These are phyloP conservation scores for Takashimella tepidaria DNA, from an alignment of 1,284 basidiomycete species.

Conservation along the genomic window DNA sequence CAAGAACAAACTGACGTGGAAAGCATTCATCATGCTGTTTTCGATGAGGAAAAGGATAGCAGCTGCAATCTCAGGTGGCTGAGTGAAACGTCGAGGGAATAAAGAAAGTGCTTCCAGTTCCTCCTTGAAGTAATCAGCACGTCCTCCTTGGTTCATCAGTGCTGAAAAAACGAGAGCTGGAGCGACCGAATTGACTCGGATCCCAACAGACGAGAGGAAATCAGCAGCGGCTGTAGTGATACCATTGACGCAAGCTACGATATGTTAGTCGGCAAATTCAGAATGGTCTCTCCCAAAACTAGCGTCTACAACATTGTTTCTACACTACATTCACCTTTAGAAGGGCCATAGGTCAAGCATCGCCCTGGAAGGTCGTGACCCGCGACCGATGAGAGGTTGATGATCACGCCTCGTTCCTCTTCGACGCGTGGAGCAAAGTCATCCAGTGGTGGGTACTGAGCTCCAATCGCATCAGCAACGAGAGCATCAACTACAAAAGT, in stretches of 20 bases:
- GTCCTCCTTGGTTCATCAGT: constrained; percentile 8
- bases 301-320: too few species aligned
- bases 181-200: constrained; percentile 20
- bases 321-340: constrained; percentile 19
- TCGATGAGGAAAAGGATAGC: constrained; percentile 21
- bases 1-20: constrained; percentile 19
- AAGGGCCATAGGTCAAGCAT: constrained; percentile 17
- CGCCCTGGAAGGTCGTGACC: constrained; percentile 12
- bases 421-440: neutral
- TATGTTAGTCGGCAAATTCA: neutral
- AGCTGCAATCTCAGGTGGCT: constrained; percentile 12
- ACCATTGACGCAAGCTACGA: neutral
- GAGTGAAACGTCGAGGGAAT: constrained; percentile 18
- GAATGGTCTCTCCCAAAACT: too few species aligned
- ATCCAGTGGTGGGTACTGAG: constrained; percentile 7
- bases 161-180: constrained; percentile 19
- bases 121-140: constrained; percentile 11
- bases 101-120: constrained; percentile 15
- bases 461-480: constrained; percentile 22
- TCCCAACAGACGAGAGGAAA: constrained; percentile 15
- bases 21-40: constrained; percentile 22
- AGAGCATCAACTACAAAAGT: constrained; percentile 20
- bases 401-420: constrained; percentile 21
- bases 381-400: constrained; percentile 20
- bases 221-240: constrained; percentile 8